These are phyloP conservation scores for Moesziomyces antarcticus DNA, from an alignment of 1,284 basidiomycete species.

Conservation along the genomic window DNA sequence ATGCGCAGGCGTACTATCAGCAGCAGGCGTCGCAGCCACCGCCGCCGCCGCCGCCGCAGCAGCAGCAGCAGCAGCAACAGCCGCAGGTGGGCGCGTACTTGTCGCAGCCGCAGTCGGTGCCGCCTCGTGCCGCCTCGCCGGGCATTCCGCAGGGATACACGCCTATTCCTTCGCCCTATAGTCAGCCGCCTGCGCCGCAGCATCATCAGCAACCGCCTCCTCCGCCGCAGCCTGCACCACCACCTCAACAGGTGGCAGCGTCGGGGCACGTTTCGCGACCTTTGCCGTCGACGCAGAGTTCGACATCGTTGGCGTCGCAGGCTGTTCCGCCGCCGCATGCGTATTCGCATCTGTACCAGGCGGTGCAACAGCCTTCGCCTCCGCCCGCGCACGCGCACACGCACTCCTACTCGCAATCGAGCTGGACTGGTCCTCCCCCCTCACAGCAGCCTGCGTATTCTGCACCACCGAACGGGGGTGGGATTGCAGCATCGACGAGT, in stretches of 20 bases:
- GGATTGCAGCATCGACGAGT: slow-evolving; percentile 14
- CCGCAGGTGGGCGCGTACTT: slow-evolving; percentile 15
- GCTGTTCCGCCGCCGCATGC: slow-evolving; percentile 8
- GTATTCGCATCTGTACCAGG: slow-evolving; percentile 35
- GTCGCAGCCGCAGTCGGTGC: slow-evolving; percentile 20
- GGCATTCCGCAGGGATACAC: slow-evolving; percentile 16
- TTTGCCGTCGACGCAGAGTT: slow-evolving; percentile 39
- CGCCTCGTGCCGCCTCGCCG: slow-evolving; percentile 36
- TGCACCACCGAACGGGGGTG: slow-evolving; percentile 2
- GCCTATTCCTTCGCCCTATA: slow-evolving; percentile 36
- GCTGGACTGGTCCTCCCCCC: slow-evolving; percentile 21
- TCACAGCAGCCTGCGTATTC: slow-evolving; percentile 7
- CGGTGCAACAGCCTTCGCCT: slow-evolving; percentile 30
- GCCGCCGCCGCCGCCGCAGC: slow-evolving; percentile 15
- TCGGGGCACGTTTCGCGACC: slow-evolving; percentile 21
- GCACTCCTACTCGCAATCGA: slow-evolving; percentile 20
- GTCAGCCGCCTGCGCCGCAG: slow-evolving; percentile 10
- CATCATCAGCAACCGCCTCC: slow-evolving; percentile 3
- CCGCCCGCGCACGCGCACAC: slow-evolving; percentile 18
- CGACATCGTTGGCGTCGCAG: slow-evolving; percentile 13
- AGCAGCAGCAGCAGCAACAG: slow-evolving; percentile 13
- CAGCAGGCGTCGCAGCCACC: slow-evolving; percentile 18
- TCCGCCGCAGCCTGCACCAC: slow-evolving; percentile 1
- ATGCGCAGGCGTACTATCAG: slow-evolving; percentile 47
- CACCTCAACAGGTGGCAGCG: slow-evolving; percentile 4